Evolutionary conservation across 306 rosid genomes (phyloP), one percentile per base, ranked within the genome.

Genomic region (Sicyos edulis): DNA sequence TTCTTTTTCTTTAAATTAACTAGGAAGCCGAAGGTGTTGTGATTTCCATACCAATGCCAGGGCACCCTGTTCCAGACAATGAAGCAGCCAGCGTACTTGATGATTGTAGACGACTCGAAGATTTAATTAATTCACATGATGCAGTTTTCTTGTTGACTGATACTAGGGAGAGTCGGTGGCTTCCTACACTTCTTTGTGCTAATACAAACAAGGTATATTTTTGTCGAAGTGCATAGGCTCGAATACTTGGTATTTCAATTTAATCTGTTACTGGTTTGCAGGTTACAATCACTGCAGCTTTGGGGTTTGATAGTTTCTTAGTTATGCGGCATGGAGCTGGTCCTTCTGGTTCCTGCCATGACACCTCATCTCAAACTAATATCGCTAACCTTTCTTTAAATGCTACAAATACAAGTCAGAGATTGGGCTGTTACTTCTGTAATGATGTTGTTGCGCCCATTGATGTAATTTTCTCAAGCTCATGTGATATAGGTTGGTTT

Each of bases 261-360:
- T 53, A 55, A 44, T 59, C 12, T 68, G 16, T 55, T 76, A 14
- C 40, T 66, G 54, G 56, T 76, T 76, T 78, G 82, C 87, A 93
- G 98, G 84, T 93, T 71, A 78, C 98, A 17, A 80, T 93, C 75
- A 93, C 93, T 50, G 90, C 96, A 72, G 98, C 97, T 75, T 79
- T 93, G 61, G 98, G 98, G 70, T 93, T 93, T 73, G 98, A 93
- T 75, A 93, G 98, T 82, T 90, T 93, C 86, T 86, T 93, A 82
- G 98, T 90, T 21, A 93, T 93, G 97, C 97, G 97, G 70, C 97
- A 93, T 70, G 98, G 98, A 83, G 88, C 95, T 51, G 98, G 97
- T 76, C 97, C 98, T 77, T 82, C 74, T 50, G 72, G 79, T 83
- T 83, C 82, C 47, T 64, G 64, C 56, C 77, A 68, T 65, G 75